Base-by-base conservation (phyloP, 2,329 filamentous ascomycete species). In the Xylaria sp. region DNA sequence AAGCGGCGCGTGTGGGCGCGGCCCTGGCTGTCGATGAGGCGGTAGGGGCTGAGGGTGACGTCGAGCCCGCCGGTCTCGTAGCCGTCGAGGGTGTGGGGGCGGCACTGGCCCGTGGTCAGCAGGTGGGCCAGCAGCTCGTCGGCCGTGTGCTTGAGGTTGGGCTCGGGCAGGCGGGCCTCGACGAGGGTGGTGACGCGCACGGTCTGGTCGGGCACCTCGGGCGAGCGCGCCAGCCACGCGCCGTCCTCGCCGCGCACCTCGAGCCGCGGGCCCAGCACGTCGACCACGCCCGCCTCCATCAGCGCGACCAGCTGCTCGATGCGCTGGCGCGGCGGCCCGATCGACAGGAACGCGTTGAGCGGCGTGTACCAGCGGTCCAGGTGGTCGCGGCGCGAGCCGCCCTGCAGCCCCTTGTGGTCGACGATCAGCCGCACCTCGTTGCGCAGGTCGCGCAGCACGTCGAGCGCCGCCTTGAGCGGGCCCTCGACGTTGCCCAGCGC, bases 321-420 rank as follows among this genome's bases (percentile, higher is more conserved):
- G 20, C 57, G 57, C 50, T 54, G 18, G 7, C 52, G 52, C 3
- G 60, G 60, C 16, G 57, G 60, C 13, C 57, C 55, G 43, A 59
- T 57, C 3, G 60, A 62, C 29, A 60, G 46, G 52, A 49, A 61
- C 5, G 48, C 49, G 48, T 59, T 62, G 17, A 62, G 53, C 2
- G 60, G 52, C 16, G 60, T 59, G 45, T 61, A 62, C 60, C 57
- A 62, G 39, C 41, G 29, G 48, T 62, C 54, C 9, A 60, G 45
- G 44, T 60, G 48, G n/a, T 46, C 43, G 6, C 47, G 49, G 47
- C 41, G 55, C 2, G 59, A 62, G 19, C n/a, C 29, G 26, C 59
- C 54, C 7, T 46, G n/a, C 20, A 62, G 16, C 3, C 59, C 57
- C 21, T 39, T 29, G 44, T 62, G 57, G 34, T 62, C 59, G 9